Percentiles rank a stretch among this genome's conserved stretches.
phyloP scores from a whole-genome alignment of 306 rosid genomes.

The Quercus engelmannii region DNA sequence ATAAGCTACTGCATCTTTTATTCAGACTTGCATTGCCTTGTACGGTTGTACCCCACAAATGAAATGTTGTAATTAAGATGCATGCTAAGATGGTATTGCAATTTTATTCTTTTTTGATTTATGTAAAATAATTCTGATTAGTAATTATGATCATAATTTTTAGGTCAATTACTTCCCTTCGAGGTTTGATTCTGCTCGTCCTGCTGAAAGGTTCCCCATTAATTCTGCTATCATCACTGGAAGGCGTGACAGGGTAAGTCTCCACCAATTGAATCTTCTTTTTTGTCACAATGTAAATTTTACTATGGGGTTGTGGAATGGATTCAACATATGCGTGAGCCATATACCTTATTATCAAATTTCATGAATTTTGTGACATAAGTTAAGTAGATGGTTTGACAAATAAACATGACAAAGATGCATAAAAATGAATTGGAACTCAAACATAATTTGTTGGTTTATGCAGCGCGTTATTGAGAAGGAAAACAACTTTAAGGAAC shows the following conservation, averaged over 20 bases:
- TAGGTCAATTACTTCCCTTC: conserved; percentile 94
- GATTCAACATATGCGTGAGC: not conserved
- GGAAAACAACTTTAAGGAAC: conserved; percentile 88
- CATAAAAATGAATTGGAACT: too few species aligned
- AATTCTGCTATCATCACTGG: conserved; percentile 45
- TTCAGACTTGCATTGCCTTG: not conserved
- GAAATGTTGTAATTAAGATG: too few species aligned
- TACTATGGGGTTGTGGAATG: too few species aligned
- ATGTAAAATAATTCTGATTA: not conserved
- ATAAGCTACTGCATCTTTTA: not conserved
- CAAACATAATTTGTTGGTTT: not conserved
- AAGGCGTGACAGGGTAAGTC: conserved; percentile 75
- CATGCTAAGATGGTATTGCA: not conserved
- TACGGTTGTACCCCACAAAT: too few species aligned
- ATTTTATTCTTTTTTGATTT: not conserved
- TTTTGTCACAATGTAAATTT: not conserved
- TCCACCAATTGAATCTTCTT: not conserved
- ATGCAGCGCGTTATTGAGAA: conserved; percentile 60
- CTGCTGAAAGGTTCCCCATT: conserved; percentile 70
- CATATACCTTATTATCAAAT: too few species aligned
- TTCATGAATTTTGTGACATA: too few species aligned
- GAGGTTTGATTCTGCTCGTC: conserved; percentile 72
- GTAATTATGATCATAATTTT: conserved; percentile 12
- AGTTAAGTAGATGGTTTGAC: too few species aligned
- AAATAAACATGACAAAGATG: too few species aligned